phyloP scores from a whole-genome alignment of 768 basidiomycete species.

The Pulveroboletus frians region DNA sequence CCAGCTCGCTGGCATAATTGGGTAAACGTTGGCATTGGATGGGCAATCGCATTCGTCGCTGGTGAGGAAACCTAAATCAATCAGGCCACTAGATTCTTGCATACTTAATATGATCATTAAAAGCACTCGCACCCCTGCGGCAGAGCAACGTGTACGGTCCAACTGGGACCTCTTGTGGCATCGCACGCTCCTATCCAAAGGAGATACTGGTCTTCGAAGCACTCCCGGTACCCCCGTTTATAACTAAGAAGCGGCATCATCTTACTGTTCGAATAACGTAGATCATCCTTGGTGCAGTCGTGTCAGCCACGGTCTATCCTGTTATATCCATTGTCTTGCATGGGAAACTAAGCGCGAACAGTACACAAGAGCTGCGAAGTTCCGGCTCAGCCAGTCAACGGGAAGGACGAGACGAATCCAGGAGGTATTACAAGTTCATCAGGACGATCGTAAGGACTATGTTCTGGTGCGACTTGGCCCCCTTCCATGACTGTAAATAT shows the following conservation, averaged over 20 bases:
- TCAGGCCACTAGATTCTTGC: not conserved
- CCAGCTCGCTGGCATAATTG: constrained; percentile 47
- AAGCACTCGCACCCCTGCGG: constrained; percentile 35
- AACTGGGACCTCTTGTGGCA: constrained; percentile 47
- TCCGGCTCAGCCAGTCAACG: constrained; percentile 44
- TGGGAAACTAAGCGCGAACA: constrained; percentile 48
- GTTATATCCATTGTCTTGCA: constrained; percentile 58
- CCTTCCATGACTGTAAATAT: not conserved
- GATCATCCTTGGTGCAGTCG: constrained; percentile 55
- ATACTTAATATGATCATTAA: constrained; percentile 16
- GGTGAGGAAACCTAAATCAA: constrained; percentile 38
- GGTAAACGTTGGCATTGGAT: constrained; percentile 44
- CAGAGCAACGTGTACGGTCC: constrained; percentile 46
- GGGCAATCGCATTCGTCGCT: constrained; percentile 43
- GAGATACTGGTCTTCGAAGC: constrained; percentile 51
- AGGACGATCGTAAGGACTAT: constrained; percentile 58
- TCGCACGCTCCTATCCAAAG: constrained; percentile 39
- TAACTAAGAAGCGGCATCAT: not conserved
- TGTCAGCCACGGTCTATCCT: constrained; percentile 54
- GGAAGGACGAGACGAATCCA: constrained; percentile 37
- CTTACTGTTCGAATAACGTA: constrained; percentile 21
- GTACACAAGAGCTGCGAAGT: constrained; percentile 48
- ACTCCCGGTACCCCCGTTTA: constrained; percentile 46
- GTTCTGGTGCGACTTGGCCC: constrained; percentile 51
- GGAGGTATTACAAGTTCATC: constrained; percentile 59